Base-by-base conservation (phyloP, 2,329 filamentous ascomycete genomes). In the Sodiomyces alkalinus region DNA sequence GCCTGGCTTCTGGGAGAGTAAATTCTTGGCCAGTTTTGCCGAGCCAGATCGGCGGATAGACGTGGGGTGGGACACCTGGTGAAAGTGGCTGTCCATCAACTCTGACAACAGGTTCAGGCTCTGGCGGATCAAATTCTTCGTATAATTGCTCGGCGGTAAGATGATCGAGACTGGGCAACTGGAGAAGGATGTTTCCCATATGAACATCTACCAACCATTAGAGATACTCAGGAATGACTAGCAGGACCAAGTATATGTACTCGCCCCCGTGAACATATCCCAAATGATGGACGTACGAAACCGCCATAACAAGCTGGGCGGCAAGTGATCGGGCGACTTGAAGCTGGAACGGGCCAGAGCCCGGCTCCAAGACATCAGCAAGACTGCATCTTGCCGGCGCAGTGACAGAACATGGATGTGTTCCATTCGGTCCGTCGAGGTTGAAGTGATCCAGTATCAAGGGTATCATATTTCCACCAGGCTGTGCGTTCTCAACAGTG, bases 131-230 rank as follows among this genome's bases (percentile, higher is more conserved):
- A 23, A 38, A 47, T 2, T 35, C 27, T 6, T 18, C 31, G 22
- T 58, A 46, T 1, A 49, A 16, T 19, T 48, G 26, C 18, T 40
- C 20, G 8, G 34, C 24, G 11, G 44, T 43, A 4, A 45, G 28
- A 8, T 20, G 20, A 13, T 48, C 29, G 10, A 49, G 36, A 3
- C 27, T 22, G 6, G 35, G 38, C 4, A 39, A 31, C 22, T 28
- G 41, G 19, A 56, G 37, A 14, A 55, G 42, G 16, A 49, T 24
- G 30, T 56, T 56, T n/a, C 49, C 47, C 3, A 42, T 29, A 28
- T 55, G 47, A 25, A 55, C 34, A 32, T 46, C 50, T 44, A 25
- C 23, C 11, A 8, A 26, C n/a, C 14, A 19, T 32, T 19, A 32
- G 22, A 29, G 30, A 22, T 28, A 8, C 13, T 10, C 5, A 16